Conservation (phyloP, 768 basidiomycete genomes). For the Mycena vulgaris region DNA sequence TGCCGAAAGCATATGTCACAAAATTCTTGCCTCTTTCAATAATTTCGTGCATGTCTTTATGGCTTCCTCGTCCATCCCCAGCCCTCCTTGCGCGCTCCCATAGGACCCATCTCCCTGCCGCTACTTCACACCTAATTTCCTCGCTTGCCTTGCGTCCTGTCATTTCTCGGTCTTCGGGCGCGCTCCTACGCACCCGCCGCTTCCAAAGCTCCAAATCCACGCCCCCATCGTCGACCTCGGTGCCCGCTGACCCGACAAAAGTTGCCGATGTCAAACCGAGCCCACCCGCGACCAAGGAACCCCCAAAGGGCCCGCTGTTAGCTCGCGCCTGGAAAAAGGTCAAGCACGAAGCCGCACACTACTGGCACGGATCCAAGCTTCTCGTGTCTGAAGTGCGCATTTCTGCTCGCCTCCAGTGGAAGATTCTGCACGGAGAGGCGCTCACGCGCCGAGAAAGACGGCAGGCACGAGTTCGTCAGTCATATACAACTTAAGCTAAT, state of each 20-base stretch:
- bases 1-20: slow-evolving; percentile 11
- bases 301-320: slow-evolving; percentile 59
- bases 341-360: slow-evolving; percentile 96
- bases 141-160: slow-evolving; percentile 39
- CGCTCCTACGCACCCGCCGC: slow-evolving; percentile 42
- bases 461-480: slow-evolving; percentile 70
- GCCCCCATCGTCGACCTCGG: slow-evolving; percentile 35
- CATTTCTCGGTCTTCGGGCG: slow-evolving; percentile 26
- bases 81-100: slow-evolving; percentile 59
- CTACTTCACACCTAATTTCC: slow-evolving; percentile 46
- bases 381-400: slow-evolving; percentile 96
- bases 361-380: slow-evolving; percentile 97
- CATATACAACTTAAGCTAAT: slow-evolving; percentile 8
- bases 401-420: slow-evolving; percentile 88
- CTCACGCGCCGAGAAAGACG: slow-evolving; percentile 94
- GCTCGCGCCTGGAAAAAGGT: slow-evolving; percentile 90
- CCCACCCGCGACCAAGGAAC: slow-evolving; percentile 65
- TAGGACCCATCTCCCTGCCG: slow-evolving; percentile 49
- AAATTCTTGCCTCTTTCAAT: slow-evolving; percentile 10
- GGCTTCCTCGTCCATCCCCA: slow-evolving; percentile 74
- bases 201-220: slow-evolving; percentile 55
- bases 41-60: slow-evolving; percentile 75
- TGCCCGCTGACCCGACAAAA: slow-evolving; percentile 42
- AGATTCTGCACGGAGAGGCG: slow-evolving; percentile 91
- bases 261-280: slow-evolving; percentile 62